These are phyloP conservation scores for Monosporozyma aquatica DNA, from an alignment of 805 yeast species.

Conservation along the genomic window DNA sequence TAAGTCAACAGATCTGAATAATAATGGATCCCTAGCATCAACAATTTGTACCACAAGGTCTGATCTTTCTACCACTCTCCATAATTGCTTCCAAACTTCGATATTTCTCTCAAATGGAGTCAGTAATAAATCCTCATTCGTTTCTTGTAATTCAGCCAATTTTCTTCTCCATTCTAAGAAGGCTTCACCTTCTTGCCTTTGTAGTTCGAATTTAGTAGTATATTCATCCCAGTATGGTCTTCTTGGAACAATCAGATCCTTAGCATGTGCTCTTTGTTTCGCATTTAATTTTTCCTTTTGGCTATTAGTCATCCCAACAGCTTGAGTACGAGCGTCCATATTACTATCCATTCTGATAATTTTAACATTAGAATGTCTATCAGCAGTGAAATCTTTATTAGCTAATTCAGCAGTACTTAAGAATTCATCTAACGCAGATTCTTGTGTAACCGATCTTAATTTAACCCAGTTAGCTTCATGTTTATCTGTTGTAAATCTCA, in stretches of 20 bases:
- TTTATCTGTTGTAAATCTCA: conserved; percentile 78
- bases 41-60: conserved; percentile 94
- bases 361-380: conserved; percentile 69
- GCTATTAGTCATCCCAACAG: conserved; percentile 53
- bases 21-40: conserved; percentile 89
- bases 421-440: conserved; percentile 87
- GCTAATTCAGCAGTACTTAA: conserved; percentile 92
- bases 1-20: conserved; percentile 81
- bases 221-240: conserved; percentile 77
- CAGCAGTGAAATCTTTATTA: conserved; percentile 93
- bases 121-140: conserved; percentile 64
- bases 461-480: conserved; percentile 86
- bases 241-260: conserved; percentile 77
- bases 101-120: conserved; percentile 96
- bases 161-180: conserved; percentile 92
- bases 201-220: conserved; percentile 68
- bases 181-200: conserved; percentile 79
- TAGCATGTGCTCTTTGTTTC: conserved; percentile 59
- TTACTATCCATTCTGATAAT: conserved; percentile 62
- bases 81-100: conserved; percentile 96
- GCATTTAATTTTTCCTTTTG: conserved; percentile 54
- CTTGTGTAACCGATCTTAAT: conserved; percentile 89
- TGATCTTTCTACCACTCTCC: conserved; percentile 95
- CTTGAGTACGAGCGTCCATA: conserved; percentile 39
- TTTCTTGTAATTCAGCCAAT: conserved; percentile 76